phyloP scores from a whole-genome alignment of 306 rosid genomes.

The Macrotyloma uniflorum region DNA sequence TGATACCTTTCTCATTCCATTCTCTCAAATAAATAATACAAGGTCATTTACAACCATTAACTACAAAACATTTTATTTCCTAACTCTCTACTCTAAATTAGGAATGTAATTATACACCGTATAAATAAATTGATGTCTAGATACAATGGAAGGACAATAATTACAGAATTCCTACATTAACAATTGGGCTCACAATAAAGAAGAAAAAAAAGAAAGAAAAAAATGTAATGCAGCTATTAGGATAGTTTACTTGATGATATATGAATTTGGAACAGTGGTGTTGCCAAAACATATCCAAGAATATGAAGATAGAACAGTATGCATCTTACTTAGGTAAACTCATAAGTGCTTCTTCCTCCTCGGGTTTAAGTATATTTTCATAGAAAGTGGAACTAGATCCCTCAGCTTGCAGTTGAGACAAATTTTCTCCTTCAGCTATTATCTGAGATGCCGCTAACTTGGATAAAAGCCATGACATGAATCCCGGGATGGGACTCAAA shows the following conservation, averaged over 20 bases:
- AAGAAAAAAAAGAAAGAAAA: background rate
- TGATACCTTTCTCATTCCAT: too few species aligned
- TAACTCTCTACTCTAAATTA: too few species aligned
- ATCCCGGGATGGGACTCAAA: constrained; percentile 97
- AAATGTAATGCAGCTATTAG: constrained; percentile 12
- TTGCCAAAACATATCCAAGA: constrained; percentile 26
- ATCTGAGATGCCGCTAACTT: constrained; percentile 83
- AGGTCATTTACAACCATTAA: too few species aligned
- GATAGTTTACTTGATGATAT: constrained; percentile 16
- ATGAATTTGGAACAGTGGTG: background rate
- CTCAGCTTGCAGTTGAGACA: constrained; percentile 42
- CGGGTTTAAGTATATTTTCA: constrained; percentile 79
- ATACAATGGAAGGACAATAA: too few species aligned
- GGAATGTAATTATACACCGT: too few species aligned
- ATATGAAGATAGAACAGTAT: constrained; percentile 27
- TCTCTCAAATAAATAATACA: too few species aligned
- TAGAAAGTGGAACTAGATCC: constrained; percentile 67
- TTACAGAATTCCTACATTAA: too few species aligned
- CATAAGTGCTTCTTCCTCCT: constrained; percentile 74
- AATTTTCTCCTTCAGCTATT: constrained; percentile 54
- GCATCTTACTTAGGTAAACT: constrained; percentile 64
- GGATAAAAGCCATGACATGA: constrained; percentile 86
- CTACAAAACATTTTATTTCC: too few species aligned
- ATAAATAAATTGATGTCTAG: too few species aligned
- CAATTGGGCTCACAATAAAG: background rate